These are phyloP conservation scores for Neurospora sp. DNA, from an alignment of 495 filamentous ascomycete species.

Conservation along the genomic window DNA sequence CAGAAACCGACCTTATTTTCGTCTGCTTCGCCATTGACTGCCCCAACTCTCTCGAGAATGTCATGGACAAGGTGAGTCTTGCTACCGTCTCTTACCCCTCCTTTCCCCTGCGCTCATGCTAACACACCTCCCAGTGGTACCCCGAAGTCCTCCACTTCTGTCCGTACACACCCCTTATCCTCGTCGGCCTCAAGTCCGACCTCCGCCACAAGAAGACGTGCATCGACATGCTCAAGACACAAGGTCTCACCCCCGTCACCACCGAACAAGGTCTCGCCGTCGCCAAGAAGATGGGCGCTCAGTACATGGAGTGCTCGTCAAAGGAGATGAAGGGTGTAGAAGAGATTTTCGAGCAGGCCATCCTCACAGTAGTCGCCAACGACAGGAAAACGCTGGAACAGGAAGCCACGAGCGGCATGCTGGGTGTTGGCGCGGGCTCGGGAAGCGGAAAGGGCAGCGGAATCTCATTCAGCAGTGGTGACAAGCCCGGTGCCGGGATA, in stretches of 20 bases:
- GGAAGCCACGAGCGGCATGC: constrained; percentile 21
- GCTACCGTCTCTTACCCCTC: neutral
- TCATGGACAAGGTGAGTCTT: constrained; percentile 83
- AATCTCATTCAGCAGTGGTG: constrained; percentile 14
- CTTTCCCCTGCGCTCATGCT: constrained; percentile 3
- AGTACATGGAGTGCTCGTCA: constrained; percentile 95
- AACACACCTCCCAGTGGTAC: constrained; percentile 63
- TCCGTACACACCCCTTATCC: constrained; percentile 88
- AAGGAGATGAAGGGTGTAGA: constrained; percentile 95
- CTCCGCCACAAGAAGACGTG: constrained; percentile 87
- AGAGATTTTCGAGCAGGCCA: constrained; percentile 84
- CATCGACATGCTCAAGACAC: constrained; percentile 96
- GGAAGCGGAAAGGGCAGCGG: constrained; percentile 9
- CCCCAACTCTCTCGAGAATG: constrained; percentile 94
- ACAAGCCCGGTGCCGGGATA: constrained; percentile 19
- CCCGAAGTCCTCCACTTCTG: constrained; percentile 98
- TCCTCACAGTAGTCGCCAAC: constrained; percentile 73
- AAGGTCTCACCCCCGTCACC: constrained; percentile 90
- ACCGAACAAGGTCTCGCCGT: constrained; percentile 80
- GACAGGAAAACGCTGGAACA: constrained; percentile 42
- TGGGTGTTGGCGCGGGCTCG: constrained; percentile 3
- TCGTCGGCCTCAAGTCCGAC: constrained; percentile 93
- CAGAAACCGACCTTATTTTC: constrained; percentile 93
- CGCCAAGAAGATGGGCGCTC: constrained; percentile 82
- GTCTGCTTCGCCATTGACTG: constrained; percentile 99